Conservation (phyloP, 108 stramenopile genomes). For the Cylindrotheca closterium region DNA sequence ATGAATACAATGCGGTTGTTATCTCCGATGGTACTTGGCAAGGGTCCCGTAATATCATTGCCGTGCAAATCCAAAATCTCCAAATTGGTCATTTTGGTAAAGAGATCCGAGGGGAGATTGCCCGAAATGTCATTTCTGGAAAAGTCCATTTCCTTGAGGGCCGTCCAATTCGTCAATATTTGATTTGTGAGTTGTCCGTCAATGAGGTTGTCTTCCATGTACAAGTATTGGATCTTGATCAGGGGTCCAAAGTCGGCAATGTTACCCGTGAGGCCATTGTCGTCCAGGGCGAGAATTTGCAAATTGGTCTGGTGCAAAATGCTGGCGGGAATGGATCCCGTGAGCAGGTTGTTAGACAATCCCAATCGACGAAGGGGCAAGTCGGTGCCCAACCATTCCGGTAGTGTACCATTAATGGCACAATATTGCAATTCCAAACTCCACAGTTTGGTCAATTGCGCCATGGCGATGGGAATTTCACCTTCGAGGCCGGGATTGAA, state of each 20-base stretch:
- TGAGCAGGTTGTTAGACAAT: neutral
- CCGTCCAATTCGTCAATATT: slow-evolving; percentile 2
- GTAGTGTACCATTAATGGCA: slow-evolving; percentile 14
- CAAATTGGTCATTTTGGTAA: slow-evolving; percentile 13
- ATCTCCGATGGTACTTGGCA: slow-evolving; percentile 36
- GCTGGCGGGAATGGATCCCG: neutral
- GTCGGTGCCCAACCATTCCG: neutral
- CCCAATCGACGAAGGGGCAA: slow-evolving; percentile 4
- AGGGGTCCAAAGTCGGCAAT: slow-evolving; percentile 10
- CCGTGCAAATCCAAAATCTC: slow-evolving; percentile 19
- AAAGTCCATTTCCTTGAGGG: slow-evolving; percentile 27
- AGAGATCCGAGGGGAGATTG: slow-evolving; percentile 30
- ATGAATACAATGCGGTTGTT: slow-evolving; percentile 32
- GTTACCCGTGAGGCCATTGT: slow-evolving; percentile 6
- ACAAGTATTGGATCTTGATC: slow-evolving; percentile 27
- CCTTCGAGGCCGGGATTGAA: slow-evolving; percentile 9
- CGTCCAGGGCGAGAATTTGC: slow-evolving; percentile 22
- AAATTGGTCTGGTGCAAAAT: slow-evolving; percentile 13
- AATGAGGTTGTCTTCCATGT: slow-evolving; percentile 39
- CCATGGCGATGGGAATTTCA: neutral
- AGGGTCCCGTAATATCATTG: slow-evolving; percentile 21
- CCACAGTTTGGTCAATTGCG: slow-evolving; percentile 1
- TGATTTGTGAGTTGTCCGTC: slow-evolving; percentile 15
- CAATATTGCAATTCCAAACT: slow-evolving; percentile 19
- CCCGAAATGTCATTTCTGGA: slow-evolving; percentile 31